Evolutionary conservation across 1,139 yeast genomes (phyloP), one percentile per base, ranked within the genome.

Genomic region (Lodderomyces beijingensis): DNA sequence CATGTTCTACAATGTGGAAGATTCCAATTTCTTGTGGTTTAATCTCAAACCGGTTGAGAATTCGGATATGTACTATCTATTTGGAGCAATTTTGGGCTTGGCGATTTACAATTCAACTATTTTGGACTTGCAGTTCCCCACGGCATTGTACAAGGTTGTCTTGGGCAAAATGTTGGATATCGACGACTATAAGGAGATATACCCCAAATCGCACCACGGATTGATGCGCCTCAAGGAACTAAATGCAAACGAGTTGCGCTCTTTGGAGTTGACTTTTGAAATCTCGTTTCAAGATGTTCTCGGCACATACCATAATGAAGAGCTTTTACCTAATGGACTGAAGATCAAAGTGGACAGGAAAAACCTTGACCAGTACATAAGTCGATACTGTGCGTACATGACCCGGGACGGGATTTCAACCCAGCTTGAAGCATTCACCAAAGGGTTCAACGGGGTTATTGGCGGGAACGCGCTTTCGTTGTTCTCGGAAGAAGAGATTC

Each of bases 101-200:
- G 96, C 97, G 0, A 79, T 91, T 27, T 88, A 86, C 55, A 91
- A 91, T 54, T 84, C 95, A 0, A 83, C 91, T 1, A 87, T 89
- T 30, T 61, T 91, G 31, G 95, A 88, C 50, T 62, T 88, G 34
- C 73, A 73, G 32, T 77, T 91, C 40, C 96, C 97, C 0, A 61
- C 65, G 25, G 85, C 84, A 0, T 57, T 88, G 31, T 91, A 83
- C 58, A 89, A 86, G 56, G 71, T 84, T 40, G 60, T 91, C 28
- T 62, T 87, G 40, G 77, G 75, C 3, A 65, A 71, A 34, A 71
- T 71, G 1, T 60, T 78, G 19, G 67, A 66, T 0, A 57, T 84
- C 34, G 72, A 71, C 2, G 97, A 91, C 53, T 83, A 78, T 42
- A 53, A 59, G 28, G 75, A 77, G 38, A 51, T 89, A 14, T 79